Evolutionary conservation across 2,329 filamentous ascomycete species (phyloP), one percentile per base, ranked within the genome.

Genomic region (Cladophialophora carrionii): DNA sequence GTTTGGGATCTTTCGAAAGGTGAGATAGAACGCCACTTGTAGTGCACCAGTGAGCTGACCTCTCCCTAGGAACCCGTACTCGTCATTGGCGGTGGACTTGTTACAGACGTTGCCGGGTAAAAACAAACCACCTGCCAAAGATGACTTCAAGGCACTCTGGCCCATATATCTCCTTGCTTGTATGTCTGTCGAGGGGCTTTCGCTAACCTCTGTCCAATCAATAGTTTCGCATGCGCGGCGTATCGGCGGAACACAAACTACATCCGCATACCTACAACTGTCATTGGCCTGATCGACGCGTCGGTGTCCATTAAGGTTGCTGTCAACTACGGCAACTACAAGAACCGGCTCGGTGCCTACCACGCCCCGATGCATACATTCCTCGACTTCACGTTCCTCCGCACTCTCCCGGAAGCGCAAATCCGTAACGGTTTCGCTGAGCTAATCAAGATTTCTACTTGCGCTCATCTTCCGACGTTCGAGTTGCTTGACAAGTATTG

Each of bases 281-380:
- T 91, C 68, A 90, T 91, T 72, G 88, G 89, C 9, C 80, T 91
- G 55, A 91, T 91, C 66, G 89, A 91, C 73, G 89, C 89, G 2
- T 89, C 87, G 20, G 89, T 91, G 57, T 89, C 86, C 41, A 91
- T 91, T 80, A 90, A 91, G 74, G 88, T 91, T n/a, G 89, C 87
- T 12, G 88, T 91, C 72, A 91, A 91, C 79, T 90, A 90, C 72
- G 88, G 87, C 74, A 86, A 87, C 75, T 89, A 90, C 81, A 91
- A 91, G 82, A 91, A 91, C 78, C 82, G 88, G 12, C 83, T 91
- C 0, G 88, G 88, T 31, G 88, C 88, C 3, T 91, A 91, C 74
- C 88, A 91, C 72, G 88, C 88, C 0, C 88, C 89, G 0, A 82
- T 86, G 55, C 86, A 89, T 73, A 91, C 88, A 0, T 90, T 91